Percentiles rank a stretch among this genome's conserved stretches.
Conservation (phyloP, 495 filamentous ascomycete genomes). For the Elasticomyces elasticus region DNA sequence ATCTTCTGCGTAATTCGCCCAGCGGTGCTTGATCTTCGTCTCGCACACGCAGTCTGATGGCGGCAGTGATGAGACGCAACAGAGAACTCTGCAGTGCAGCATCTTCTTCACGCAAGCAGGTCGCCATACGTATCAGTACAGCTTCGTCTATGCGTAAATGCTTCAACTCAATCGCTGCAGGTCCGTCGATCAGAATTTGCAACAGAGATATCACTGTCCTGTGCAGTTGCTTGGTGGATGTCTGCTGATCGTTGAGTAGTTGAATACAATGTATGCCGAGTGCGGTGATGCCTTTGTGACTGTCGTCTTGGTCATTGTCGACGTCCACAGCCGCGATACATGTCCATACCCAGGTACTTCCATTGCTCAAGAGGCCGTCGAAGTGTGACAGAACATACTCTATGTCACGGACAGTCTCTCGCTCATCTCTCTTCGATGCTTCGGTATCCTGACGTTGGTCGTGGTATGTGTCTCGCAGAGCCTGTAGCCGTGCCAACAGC, state of each 20-base stretch:
- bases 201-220: not conserved
- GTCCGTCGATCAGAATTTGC: not conserved
- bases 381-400: not conserved
- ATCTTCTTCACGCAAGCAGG: not conserved
- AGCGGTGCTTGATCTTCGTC: not conserved
- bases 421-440: not conserved
- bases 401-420: not conserved
- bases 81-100: slow-evolving; percentile 7
- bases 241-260: not conserved
- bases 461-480: not conserved
- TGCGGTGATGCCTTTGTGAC: not conserved
- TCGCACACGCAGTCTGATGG: slow-evolving; percentile 2
- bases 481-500: not conserved
- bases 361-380: not conserved
- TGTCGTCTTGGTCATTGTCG: not conserved
- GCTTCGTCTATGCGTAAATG: not conserved
- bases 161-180: not conserved
- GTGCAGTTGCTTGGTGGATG: not conserved
- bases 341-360: not conserved
- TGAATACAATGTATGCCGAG: not conserved
- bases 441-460: not conserved
- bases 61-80: slow-evolving; percentile 4
- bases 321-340: not conserved
- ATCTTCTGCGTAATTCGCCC: not conserved
- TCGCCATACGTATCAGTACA: slow-evolving; percentile 3